Conservation (phyloP, 192 early-diverging fungal species). For the Polychytrium aggregatum region DNA sequence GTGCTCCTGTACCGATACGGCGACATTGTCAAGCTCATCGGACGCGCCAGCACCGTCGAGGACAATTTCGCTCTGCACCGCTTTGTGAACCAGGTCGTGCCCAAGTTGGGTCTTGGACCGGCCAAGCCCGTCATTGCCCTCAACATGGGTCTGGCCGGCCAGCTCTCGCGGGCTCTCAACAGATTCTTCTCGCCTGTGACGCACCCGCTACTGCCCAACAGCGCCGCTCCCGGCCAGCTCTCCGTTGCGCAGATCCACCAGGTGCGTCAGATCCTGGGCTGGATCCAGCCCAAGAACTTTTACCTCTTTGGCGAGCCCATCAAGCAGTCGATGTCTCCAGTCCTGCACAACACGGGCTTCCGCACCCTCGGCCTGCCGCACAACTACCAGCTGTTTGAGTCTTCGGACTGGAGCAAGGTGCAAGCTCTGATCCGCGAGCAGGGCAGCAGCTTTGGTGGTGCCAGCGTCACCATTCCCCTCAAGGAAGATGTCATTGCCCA, state of each 20-base stretch:
- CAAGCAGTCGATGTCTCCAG: constrained; percentile 77
- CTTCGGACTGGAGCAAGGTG: constrained; percentile 45
- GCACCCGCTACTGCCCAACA: constrained; percentile 60
- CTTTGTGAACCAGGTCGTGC: constrained; percentile 45
- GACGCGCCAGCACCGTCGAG: constrained; percentile 54
- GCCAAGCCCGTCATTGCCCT: constrained; percentile 86
- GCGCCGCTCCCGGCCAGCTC: constrained; percentile 92
- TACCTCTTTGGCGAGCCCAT: constrained; percentile 89
- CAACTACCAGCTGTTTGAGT: constrained; percentile 65
- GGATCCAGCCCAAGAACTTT: constrained; percentile 54
- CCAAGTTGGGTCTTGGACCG: constrained; percentile 17
- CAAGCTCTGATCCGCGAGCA: constrained; percentile 17
- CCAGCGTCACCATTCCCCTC: constrained; percentile 90
- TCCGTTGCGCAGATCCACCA: constrained; percentile 66
- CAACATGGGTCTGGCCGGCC: constrained; percentile 88
- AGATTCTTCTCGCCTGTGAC: constrained; percentile 90
- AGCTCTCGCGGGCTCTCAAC: constrained; percentile 81
- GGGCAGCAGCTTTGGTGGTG: constrained; percentile 71
- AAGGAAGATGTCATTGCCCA: constrained; percentile 69
- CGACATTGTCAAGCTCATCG: constrained; percentile 91
- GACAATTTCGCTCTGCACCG: constrained; percentile 74
- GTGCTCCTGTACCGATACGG: constrained; percentile 31
- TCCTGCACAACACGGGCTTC: constrained; percentile 90
- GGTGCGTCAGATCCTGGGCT: constrained; percentile 57
- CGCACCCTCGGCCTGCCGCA: constrained; percentile 72